phyloP scores from a whole-genome alignment of 345 rosid genomes.

The Bruguiera gymnorhiza region DNA sequence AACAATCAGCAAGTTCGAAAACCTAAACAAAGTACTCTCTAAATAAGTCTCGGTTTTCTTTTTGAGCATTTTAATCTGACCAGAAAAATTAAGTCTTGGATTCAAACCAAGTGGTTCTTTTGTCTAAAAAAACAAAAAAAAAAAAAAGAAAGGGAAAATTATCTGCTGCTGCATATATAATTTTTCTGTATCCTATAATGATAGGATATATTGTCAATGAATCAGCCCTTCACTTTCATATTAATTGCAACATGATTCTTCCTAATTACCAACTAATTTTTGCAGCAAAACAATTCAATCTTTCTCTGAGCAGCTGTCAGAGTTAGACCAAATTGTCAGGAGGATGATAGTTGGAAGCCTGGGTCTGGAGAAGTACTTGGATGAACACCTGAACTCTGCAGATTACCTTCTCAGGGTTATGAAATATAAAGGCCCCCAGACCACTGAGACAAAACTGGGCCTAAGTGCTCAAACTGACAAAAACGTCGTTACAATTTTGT shows the following conservation, averaged over 20 bases:
- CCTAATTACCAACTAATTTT: neutral
- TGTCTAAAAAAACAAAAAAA: too few species aligned
- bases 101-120: too few species aligned
- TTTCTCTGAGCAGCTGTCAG: conserved; percentile 23
- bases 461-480: conserved; percentile 36
- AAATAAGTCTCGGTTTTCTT: too few species aligned
- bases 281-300: conserved; percentile 22
- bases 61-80: too few species aligned
- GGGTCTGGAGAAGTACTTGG: conserved; percentile 33
- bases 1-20: too few species aligned
- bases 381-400: conserved; percentile 25
- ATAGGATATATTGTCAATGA: neutral
- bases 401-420: conserved; percentile 31
- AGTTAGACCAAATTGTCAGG: conserved; percentile 28
- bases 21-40: too few species aligned
- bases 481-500: conserved; percentile 37
- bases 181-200: neutral
- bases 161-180: neutral
- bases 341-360: conserved; percentile 35
- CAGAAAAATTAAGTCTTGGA: too few species aligned
- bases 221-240: neutral
- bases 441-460: conserved; percentile 20
- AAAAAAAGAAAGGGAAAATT: too few species aligned
- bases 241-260: neutral
- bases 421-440: conserved; percentile 29